phyloP scores from a whole-genome alignment of 2,329 filamentous ascomycete species.

The Trichophyton mentagrophytes region DNA sequence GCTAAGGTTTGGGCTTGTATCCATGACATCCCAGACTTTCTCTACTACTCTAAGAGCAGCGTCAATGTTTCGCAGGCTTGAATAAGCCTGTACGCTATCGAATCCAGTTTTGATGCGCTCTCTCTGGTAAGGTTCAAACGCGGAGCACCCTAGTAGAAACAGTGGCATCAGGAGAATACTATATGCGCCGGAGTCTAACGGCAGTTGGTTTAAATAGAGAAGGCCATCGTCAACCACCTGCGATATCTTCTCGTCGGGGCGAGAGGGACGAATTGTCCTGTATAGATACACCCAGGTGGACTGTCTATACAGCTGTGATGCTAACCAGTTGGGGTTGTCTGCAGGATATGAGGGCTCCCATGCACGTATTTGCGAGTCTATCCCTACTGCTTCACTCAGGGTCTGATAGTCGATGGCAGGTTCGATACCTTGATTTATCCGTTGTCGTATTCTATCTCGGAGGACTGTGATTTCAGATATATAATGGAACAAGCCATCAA shows the following conservation, averaged over 20 bases:
- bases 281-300: constrained; percentile 53
- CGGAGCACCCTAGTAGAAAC: constrained; percentile 49
- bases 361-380: constrained; percentile 59
- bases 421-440: constrained; percentile 49
- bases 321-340: constrained; percentile 41
- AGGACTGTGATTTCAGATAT: constrained; percentile 69
- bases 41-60: constrained; percentile 44
- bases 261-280: constrained; percentile 46
- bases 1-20: constrained; percentile 41
- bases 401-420: constrained; percentile 61
- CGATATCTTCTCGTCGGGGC: constrained; percentile 42
- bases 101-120: constrained; percentile 44
- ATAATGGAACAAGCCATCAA: constrained; percentile 67
- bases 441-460: constrained; percentile 57
- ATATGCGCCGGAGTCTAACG: constrained; percentile 43
- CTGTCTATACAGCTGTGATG: constrained; percentile 49
- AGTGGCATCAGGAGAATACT: constrained; percentile 49
- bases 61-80: constrained; percentile 45
- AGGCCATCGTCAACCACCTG: constrained; percentile 48
- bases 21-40: constrained; percentile 49
- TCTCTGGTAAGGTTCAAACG: constrained; percentile 44
- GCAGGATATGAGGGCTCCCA: constrained; percentile 54
- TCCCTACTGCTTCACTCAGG: constrained; percentile 58
- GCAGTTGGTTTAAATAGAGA: constrained; percentile 42
- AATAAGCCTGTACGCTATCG: constrained; percentile 42